phyloP scores from a whole-genome alignment of 2,329 filamentous ascomycete genomes.

The Xylariomycetidae sp. region DNA sequence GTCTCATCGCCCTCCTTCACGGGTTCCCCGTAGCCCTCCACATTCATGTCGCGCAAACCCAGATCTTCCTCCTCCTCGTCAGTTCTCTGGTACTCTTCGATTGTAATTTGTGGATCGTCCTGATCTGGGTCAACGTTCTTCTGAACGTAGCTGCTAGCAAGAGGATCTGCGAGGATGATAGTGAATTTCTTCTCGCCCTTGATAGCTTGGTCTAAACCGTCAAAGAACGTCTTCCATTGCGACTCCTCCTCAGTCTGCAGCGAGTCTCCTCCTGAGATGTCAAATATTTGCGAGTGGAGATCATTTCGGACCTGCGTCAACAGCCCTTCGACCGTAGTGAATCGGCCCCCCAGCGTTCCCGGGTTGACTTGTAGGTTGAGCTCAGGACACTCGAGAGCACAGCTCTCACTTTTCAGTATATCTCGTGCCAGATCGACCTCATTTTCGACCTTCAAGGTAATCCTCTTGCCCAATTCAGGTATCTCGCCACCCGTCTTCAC shows the following conservation, averaged over 20 bases:
- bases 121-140: conserved; percentile 70
- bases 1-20: too few relatives aligned
- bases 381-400: conserved; percentile 80
- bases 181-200: conserved; percentile 76
- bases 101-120: conserved; percentile 72
- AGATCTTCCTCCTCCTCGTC: conserved; percentile 92
- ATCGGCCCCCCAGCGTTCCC: conserved; percentile 89
- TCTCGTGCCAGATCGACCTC: conserved; percentile 78
- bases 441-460: conserved; percentile 68
- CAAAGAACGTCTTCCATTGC: conserved; percentile 81
- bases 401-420: conserved; percentile 94
- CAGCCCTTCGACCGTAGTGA: conserved; percentile 94
- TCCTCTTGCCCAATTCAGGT: conserved; percentile 78
- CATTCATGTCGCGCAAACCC: conserved; percentile 88
- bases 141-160: conserved; percentile 93
- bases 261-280: conserved; percentile 73
- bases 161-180: conserved; percentile 77
- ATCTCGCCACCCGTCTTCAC: conserved; percentile 96
- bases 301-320: conserved; percentile 90
- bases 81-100: conserved; percentile 80
- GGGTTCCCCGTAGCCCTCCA: conserved; percentile 77
- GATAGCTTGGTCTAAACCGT: conserved; percentile 70
- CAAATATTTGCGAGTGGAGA: conserved; percentile 81
- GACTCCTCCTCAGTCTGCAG: conserved; percentile 60
- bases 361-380: conserved; percentile 84